Conservation (phyloP, 441 rosid species). For the Corymbia citriodora region DNA sequence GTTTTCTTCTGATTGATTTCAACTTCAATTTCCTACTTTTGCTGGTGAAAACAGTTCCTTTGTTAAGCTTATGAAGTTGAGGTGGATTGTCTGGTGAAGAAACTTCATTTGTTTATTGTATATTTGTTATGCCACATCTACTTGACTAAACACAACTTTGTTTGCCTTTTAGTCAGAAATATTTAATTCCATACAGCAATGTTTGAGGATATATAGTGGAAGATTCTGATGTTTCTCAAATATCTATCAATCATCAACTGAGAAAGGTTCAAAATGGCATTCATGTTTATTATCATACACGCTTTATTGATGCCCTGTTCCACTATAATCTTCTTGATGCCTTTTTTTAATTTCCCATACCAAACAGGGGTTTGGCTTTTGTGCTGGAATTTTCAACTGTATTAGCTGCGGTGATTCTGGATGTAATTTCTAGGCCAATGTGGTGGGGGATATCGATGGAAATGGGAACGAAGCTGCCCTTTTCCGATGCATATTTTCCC, state of each 20-base stretch:
- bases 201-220: not conserved
- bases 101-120: not conserved
- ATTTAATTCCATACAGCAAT: not conserved
- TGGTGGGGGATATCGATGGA: conserved; percentile 66
- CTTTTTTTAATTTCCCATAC: not conserved
- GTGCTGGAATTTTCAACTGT: conserved; percentile 49
- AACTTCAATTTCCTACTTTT: not conserved
- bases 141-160: not conserved
- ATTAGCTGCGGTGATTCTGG: conserved; percentile 43
- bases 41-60: not conserved
- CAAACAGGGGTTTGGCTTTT: conserved; percentile 59
- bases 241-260: not conserved
- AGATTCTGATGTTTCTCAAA: not conserved
- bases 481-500: conserved; percentile 66
- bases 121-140: not conserved
- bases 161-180: not conserved
- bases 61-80: not conserved
- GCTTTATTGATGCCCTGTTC: not conserved
- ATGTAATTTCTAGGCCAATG: conserved; percentile 55
- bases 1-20: not conserved
- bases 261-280: not conserved
- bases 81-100: not conserved
- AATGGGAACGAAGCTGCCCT: conserved; percentile 52
- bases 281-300: not conserved
- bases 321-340: not conserved